These are phyloP conservation scores for Apophysomyces sp. DNA, from an alignment of 371 early-diverging fungal species.

Conservation along the genomic window DNA sequence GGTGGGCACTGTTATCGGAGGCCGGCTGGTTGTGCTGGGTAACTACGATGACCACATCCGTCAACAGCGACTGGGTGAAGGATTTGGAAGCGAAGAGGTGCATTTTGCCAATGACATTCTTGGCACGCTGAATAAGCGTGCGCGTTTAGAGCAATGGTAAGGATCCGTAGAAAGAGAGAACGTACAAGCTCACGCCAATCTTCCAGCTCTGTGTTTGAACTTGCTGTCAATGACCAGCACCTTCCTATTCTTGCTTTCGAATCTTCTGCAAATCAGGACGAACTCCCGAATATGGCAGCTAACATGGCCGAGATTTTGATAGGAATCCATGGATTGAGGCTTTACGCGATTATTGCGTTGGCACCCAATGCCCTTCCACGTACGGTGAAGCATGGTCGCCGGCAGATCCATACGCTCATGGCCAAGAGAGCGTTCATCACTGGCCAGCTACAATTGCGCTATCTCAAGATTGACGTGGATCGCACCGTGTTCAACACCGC, in stretches of 20 bases:
- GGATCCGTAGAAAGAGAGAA: slow-evolving; percentile 1
- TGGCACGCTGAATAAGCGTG: slow-evolving; percentile 49
- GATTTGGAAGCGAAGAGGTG: slow-evolving; percentile 48
- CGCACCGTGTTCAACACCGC: slow-evolving; percentile 55
- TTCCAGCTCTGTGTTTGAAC: slow-evolving; percentile 57
- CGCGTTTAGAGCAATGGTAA: slow-evolving; percentile 65
- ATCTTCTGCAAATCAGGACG: slow-evolving; percentile 46
- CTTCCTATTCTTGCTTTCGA: slow-evolving; percentile 75
- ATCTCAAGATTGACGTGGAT: slow-evolving; percentile 54
- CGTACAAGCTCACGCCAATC: not conserved
- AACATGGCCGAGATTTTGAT: slow-evolving; percentile 51
- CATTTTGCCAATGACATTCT: slow-evolving; percentile 54
- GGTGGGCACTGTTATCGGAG: slow-evolving; percentile 74
- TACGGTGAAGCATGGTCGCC: slow-evolving; percentile 66
- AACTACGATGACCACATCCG: slow-evolving; percentile 75
- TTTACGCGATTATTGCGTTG: slow-evolving; percentile 61
- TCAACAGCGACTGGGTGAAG: slow-evolving; percentile 50
- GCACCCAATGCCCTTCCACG: slow-evolving; percentile 67
- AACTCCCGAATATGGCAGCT: slow-evolving; percentile 50
- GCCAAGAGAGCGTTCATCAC: slow-evolving; percentile 65
- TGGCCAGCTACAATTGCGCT: slow-evolving; percentile 51
- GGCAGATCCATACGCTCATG: slow-evolving; percentile 61
- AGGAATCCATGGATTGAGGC: slow-evolving; percentile 58
- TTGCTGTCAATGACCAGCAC: slow-evolving; percentile 64
- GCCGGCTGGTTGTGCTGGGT: slow-evolving; percentile 71